These are phyloP conservation scores for Pseudonitzschia delicatissima DNA, from an alignment of 108 stramenopile genomes.

Conservation along the genomic window DNA sequence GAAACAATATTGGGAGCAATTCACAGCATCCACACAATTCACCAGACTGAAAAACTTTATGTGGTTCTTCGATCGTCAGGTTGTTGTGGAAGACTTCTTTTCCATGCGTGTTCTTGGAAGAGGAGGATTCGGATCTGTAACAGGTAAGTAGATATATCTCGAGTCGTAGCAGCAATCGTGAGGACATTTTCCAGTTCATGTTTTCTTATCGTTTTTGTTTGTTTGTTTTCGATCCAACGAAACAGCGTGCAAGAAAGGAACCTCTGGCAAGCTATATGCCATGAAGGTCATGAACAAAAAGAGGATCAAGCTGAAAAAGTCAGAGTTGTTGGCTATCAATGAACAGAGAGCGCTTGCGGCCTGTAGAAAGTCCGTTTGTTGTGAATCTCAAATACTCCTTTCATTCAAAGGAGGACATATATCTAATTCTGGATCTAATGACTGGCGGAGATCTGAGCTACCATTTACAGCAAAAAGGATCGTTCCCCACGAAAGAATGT, in stretches of 20 bases:
- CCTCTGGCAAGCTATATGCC: conserved; percentile 93
- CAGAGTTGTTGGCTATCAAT: conserved; percentile 84
- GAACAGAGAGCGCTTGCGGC: conserved; percentile 83
- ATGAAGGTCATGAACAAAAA: conserved; percentile 99
- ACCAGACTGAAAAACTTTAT: conserved; percentile 61
- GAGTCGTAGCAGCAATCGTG: neutral
- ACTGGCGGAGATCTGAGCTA: conserved; percentile 92
- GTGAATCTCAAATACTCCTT: conserved; percentile 97
- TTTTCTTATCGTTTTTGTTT: neutral
- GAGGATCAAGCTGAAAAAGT: conserved; percentile 90
- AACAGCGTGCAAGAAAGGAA: conserved; percentile 91
- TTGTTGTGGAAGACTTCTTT: conserved; percentile 89
- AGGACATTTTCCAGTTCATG: no score
- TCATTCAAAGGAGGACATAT: conserved; percentile 83
- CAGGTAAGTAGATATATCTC: conserved; percentile 61
- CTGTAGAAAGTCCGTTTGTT: conserved; percentile 89
- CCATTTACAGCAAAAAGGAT: conserved; percentile 76
- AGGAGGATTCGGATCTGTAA: conserved; percentile 93
- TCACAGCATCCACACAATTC: conserved; percentile 54
- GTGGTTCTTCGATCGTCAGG: conserved; percentile 70
- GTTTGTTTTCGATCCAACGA: neutral
- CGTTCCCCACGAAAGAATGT: conserved; percentile 66
- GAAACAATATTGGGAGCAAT: conserved; percentile 58
- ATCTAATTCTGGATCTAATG: conserved; percentile 95
- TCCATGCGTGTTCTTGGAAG: conserved; percentile 92